A percentile compares a stretch with the other conserved stretches of the same genome.
Conservation (phyloP, 768 basidiomycete genomes). For the Chiua virens region DNA sequence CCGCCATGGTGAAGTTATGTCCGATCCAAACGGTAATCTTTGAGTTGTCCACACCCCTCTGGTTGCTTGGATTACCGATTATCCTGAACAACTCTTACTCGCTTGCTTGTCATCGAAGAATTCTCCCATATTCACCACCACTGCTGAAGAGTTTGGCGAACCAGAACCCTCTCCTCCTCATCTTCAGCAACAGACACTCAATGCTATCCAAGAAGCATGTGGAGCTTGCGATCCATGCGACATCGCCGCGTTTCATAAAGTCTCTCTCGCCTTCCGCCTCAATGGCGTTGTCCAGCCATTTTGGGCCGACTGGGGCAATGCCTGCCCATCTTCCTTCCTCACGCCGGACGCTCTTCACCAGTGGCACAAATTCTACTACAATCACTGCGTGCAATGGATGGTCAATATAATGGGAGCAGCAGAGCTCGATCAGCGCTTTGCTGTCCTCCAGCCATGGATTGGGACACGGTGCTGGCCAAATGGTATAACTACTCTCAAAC, state of each 20-base stretch:
- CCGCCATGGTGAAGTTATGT: constrained; percentile 25
- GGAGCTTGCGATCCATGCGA: background rate
- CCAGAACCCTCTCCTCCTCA: background rate
- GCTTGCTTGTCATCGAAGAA: constrained; percentile 7
- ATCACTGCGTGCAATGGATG: constrained; percentile 15
- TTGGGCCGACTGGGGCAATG: constrained; percentile 31
- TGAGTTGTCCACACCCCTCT: constrained; percentile 11
- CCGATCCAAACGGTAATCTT: constrained; percentile 20
- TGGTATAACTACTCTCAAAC: constrained; percentile 7
- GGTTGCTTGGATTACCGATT: constrained; percentile 16
- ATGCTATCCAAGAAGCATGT: constrained; percentile 2
- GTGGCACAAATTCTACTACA: constrained; percentile 28
- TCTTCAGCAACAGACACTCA: background rate
- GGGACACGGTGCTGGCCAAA: constrained; percentile 4
- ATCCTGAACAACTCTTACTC: constrained; percentile 16
- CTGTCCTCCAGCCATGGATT: constrained; percentile 19
- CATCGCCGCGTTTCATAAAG: background rate
- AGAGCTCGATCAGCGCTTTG: constrained; percentile 28
- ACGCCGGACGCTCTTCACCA: constrained; percentile 29
- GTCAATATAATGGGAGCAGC: constrained; percentile 13
- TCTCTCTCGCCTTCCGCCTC: background rate
- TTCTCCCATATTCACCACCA: constrained; percentile 15
- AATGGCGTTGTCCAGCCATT: constrained; percentile 26
- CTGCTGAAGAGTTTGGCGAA: constrained; percentile 15
- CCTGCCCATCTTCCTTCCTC: constrained; percentile 21